Base-by-base conservation (phyloP, 179 eudicot genomes). In the Gypsophila paniculata region DNA sequence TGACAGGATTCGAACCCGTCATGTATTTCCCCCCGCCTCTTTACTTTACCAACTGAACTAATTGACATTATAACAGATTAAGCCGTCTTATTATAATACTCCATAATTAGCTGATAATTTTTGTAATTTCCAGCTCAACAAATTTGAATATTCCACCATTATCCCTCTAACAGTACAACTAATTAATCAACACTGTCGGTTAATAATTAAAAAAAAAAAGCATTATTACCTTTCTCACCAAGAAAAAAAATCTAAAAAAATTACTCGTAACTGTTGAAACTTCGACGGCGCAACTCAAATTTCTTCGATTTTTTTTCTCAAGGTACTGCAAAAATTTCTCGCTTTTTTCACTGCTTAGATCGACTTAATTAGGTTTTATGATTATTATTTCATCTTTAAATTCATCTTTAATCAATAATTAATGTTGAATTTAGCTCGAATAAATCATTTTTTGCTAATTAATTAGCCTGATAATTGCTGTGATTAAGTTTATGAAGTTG, bases 321-420 rank as follows among this genome's bases (percentile, higher is more conserved):
- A 63, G 78, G 61, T 78, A 64, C 2, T 64, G 36, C 15, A 54
- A 36, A n/a, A 6, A 18, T n/a, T 58, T 9, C 60, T 51, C 14
- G 65, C 38, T 52, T 9, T n/a, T 29, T 59, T 78, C 2, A 53
- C 63, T 69, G 52, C 22, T 71, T 79, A 39, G 62, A 60, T 57
- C 51, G 61, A 0, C 52, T 52, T 22, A 70, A 49, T 52, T 65
- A 70, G 59, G 68, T 78, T 74, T 54, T 63, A n/a, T 69, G 29
- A 25, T 52, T 8, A 51, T 53, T n/a, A 25, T 42, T 65, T 54
- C 42, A 12, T 17, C 7, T 13, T 77, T 49, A 10, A 78, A 34
- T 0, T 68, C 54, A 57, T 67, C 54, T 10, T 65, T 52, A 67
- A 76, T 71, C 67, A 71, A 34, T 71, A 21, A 12, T n/a, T 8